Conservation (phyloP, 495 filamentous ascomycete genomes). For the Podospora sp. region DNA sequence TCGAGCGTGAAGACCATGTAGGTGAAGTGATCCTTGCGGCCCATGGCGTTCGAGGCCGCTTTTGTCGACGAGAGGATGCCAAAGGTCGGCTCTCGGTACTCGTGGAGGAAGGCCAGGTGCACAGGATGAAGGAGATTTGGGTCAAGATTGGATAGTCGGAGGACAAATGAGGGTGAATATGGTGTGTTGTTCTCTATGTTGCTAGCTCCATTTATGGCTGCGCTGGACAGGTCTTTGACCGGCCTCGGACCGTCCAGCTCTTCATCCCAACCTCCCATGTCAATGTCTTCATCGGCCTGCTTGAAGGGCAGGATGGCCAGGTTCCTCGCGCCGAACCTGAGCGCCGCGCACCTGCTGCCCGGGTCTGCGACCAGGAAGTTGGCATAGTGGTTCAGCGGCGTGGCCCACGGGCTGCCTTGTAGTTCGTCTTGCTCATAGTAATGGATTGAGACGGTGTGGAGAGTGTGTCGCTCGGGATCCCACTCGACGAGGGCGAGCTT, state of each 20-base stretch:
- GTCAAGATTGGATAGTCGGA: slow-evolving; percentile 83
- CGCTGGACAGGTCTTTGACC: slow-evolving; percentile 43
- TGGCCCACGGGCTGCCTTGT: slow-evolving; percentile 71
- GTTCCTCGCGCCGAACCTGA: slow-evolving; percentile 87
- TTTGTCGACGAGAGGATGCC: slow-evolving; percentile 82
- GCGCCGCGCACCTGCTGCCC: slow-evolving; percentile 84
- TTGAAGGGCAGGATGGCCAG: slow-evolving; percentile 93
- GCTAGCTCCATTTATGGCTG: slow-evolving; percentile 57
- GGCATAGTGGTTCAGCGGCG: slow-evolving; percentile 65
- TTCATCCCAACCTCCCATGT: slow-evolving; percentile 84
- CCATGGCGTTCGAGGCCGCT: slow-evolving; percentile 71
- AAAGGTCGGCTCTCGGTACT: slow-evolving; percentile 97
- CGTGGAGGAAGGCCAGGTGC: slow-evolving; percentile 90
- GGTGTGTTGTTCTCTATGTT: slow-evolving; percentile 70
- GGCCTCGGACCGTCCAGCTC: slow-evolving; percentile 67
- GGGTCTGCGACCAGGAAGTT: slow-evolving; percentile 88
- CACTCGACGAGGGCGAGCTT: slow-evolving; percentile 93
- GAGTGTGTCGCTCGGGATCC: slow-evolving; percentile 75
- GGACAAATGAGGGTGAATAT: slow-evolving; percentile 87
- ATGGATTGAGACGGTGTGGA: slow-evolving; percentile 91
- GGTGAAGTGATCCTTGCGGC: slow-evolving; percentile 79
- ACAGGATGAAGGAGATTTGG: slow-evolving; percentile 83
- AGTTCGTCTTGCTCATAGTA: slow-evolving; percentile 96
- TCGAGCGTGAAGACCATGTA: slow-evolving; percentile 97
- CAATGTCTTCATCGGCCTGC: slow-evolving; percentile 84